Evolutionary conservation across 495 filamentous ascomycete species (phyloP).

Genomic region (Stereocaulon alpinum): DNA sequence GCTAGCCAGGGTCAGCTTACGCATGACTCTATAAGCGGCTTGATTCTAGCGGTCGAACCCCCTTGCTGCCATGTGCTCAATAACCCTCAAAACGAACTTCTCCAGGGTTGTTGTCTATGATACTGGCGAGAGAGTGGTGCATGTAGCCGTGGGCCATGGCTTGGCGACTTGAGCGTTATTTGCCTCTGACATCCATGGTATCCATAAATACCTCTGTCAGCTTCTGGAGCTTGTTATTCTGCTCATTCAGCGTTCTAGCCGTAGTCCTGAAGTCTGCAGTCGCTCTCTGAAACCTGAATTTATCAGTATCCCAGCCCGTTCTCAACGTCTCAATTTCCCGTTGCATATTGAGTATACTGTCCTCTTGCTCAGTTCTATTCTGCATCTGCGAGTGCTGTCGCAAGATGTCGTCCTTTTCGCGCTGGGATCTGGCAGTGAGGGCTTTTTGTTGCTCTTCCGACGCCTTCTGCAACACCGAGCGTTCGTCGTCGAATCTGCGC

Average conservation of each 20-base stretch:
- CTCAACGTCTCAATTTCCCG: slow-evolving; percentile 40
- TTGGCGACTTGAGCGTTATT: slow-evolving; percentile 56
- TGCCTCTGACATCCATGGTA: slow-evolving; percentile 48
- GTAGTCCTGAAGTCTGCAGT: slow-evolving; percentile 42
- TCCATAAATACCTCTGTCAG: slow-evolving; percentile 49
- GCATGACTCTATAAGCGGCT: slow-evolving; percentile 2
- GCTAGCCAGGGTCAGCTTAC: neutral
- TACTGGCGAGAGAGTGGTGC: neutral
- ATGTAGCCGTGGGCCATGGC: slow-evolving; percentile 24
- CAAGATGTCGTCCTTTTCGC: slow-evolving; percentile 21
- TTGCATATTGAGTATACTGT: slow-evolving; percentile 31
- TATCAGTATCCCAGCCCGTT: slow-evolving; percentile 38
- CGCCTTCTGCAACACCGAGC: slow-evolving; percentile 16
- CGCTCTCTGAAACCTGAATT: slow-evolving; percentile 38
- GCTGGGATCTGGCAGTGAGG: slow-evolving; percentile 18
- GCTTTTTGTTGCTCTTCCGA: slow-evolving; percentile 24
- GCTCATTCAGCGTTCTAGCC: slow-evolving; percentile 41
- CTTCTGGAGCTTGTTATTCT: slow-evolving; percentile 48
- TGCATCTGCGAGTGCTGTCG: slow-evolving; percentile 25
- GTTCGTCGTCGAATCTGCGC: slow-evolving; percentile 17
- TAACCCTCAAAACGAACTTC: neutral
- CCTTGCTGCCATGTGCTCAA: neutral
- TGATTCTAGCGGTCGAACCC: neutral
- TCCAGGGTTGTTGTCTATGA: neutral
- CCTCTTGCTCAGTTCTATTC: slow-evolving; percentile 31